Base-by-base conservation (phyloP, 257 asterid species). In the Solanum dulcamara region DNA sequence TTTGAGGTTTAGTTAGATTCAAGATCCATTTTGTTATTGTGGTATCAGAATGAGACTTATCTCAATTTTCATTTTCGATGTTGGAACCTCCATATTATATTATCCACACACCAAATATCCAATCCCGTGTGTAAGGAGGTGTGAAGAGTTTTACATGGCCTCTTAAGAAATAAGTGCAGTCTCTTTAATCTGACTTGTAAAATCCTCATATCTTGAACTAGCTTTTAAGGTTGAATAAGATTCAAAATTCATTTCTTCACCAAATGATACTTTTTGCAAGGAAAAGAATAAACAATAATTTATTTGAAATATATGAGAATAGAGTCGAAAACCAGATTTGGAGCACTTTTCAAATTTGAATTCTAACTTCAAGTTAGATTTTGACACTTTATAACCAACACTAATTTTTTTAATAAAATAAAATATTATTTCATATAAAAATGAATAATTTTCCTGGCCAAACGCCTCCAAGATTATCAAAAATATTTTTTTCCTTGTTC, bases 31-130 rank as follows among this genome's bases (percentile, higher is more conserved):
- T 51, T 51, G 22, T 6, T 51, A 51, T 6, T 9, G 15, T 51
- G 59, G 0, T 17, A 51, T 15, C 20, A 17, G 55, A 51, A 9
- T 18, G 60, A 40, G 12, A 55, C 2, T 2, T 2, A 22, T 55
- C n/a, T 59, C 66, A 59, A 59, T n/a, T n/a, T 0, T 59, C 15
- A 10, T 57, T 57, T n/a, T 9, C 11, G 0, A 57, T 59, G 3
- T 10, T 59, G 15, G 0, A 10, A 59, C 4, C 3, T 0, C 0
- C 4, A 59, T 59, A 59, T 59, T n/a, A n/a, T 2, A 59, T n/a
- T n/a, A 1, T 59, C 1, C 17, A n/a, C 0, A 7, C 0, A 59
- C 10, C 0, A 59, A 1, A n/a, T 57, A 7, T 4, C 0, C 0
- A 12, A n/a, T 57, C 1, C 9, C 1, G 0, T n/a, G 15, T 0